Base-by-base conservation (phyloP, 2,329 filamentous ascomycete species). In the Paradendryphiella salina region DNA sequence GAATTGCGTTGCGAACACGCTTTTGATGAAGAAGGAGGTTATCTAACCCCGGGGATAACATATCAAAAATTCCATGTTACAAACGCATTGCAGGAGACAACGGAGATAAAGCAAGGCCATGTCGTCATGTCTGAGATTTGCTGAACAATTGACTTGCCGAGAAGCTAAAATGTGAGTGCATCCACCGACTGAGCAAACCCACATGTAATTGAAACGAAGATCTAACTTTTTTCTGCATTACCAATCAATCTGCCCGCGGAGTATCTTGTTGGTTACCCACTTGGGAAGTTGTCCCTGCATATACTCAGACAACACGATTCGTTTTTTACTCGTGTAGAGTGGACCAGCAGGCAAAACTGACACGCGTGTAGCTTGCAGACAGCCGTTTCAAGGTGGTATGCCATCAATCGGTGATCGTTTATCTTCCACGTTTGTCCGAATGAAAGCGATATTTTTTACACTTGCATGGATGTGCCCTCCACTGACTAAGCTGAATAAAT, bases 111-210 rank as follows among this genome's bases (percentile, higher is more conserved):
- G 37, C 10, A 28, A 21, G 11, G 15, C 28, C 39, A 56, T 48
- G 42, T 49, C 52, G 54, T 60, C 57, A 60, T 60, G 8, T 38
- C 20, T 41, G 32, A 49, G 41, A 46, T 59, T 48, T 43, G 51
- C 37, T 53, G 23, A 42, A 44, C 26, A 42, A 48, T 49, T 32
- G 34, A 51, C 39, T 37, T 37, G 38, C 44, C 49, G 38, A 48
- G 44, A 23, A 48, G 33, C 49, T 48, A 52, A 23, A 40, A 26
- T 42, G 29, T 38, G 26, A 49, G n/a, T 31, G 40, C 21, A 41
- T n/a, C 34, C 35, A 46, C 37, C 35, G 29, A 28, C 37, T 40
- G 29, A 28, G 26, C 21, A 20, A 21, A 38, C 14, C 37, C 26
- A 37, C 20, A 42, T 26, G 33, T 33, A 21, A 36, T 38, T 17